phyloP scores from a whole-genome alignment of 495 filamentous ascomycete species.

The Penicillium herquei region DNA sequence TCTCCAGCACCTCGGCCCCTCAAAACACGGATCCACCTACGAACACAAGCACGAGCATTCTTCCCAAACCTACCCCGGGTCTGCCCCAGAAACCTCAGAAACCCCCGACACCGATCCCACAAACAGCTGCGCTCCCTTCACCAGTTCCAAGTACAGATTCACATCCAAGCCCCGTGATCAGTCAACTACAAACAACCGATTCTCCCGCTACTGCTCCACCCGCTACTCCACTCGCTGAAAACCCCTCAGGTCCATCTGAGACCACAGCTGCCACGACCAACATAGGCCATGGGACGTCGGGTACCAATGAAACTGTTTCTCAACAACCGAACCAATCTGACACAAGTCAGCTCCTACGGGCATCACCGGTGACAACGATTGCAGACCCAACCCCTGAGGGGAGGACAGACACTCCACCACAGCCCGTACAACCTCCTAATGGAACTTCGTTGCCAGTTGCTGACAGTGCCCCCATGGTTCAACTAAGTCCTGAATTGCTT shows the following conservation, averaged over 20 bases:
- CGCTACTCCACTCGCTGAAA: background rate
- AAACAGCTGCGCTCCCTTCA: conserved; percentile 12
- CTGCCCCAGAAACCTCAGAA: no score
- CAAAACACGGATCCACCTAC: background rate
- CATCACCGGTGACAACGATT: background rate
- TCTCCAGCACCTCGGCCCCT: background rate
- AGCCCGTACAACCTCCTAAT: background rate
- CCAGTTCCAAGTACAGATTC: conserved; percentile 17
- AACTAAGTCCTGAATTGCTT: background rate
- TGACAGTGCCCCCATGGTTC: no score
- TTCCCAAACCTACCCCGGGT: background rate
- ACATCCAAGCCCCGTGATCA: conserved; percentile 13
- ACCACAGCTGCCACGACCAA: background rate
- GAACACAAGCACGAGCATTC: background rate
- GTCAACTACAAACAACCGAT: background rate
- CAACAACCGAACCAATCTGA: background rate
- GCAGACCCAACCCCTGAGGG: background rate
- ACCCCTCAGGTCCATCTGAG: background rate
- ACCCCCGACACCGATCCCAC: conserved; percentile 4
- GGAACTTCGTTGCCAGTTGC: background rate
- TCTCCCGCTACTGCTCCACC: background rate
- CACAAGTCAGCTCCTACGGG: background rate
- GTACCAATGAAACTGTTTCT: background rate
- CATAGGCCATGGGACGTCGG: background rate
- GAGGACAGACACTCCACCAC: background rate